Conservation (phyloP, 768 basidiomycete species). For the Chiua virens region DNA sequence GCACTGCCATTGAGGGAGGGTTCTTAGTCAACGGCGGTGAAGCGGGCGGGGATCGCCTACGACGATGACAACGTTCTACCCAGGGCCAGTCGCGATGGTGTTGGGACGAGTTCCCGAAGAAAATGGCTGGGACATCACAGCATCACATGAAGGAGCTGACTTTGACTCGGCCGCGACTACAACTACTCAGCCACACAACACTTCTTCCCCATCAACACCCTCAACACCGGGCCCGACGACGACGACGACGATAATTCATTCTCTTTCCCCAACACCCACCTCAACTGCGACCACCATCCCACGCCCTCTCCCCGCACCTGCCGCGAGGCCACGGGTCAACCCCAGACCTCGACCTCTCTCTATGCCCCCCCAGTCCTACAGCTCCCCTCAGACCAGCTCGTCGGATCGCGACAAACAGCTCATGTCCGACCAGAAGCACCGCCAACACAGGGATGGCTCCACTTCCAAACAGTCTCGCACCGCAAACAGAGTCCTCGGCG, state of each 20-base stretch:
- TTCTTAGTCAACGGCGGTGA: constrained; percentile 14
- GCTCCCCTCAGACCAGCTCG: constrained; percentile 30
- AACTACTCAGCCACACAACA: constrained; percentile 24
- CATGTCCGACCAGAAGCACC: constrained; percentile 29
- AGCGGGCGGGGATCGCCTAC: constrained; percentile 8
- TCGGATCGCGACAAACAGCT: constrained; percentile 33
- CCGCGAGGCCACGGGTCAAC: constrained; percentile 20
- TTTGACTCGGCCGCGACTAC: constrained; percentile 15
- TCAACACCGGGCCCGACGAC: constrained; percentile 6
- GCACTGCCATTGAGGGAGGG: constrained; percentile 23
- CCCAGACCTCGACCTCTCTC: constrained; percentile 63
- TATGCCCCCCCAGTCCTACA: constrained; percentile 67
- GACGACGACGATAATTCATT: constrained; percentile 8
- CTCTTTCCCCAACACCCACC: neutral
- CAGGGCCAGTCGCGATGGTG: constrained; percentile 45
- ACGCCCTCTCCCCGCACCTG: constrained; percentile 32
- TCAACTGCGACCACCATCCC: constrained; percentile 31
- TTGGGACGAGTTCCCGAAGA: constrained; percentile 55
- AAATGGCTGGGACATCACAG: constrained; percentile 41
- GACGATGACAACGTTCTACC: constrained; percentile 41
- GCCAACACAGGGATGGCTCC: constrained; percentile 32
- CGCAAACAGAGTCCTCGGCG: constrained; percentile 69
- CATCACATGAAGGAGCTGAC: constrained; percentile 30
- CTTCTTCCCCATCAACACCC: constrained; percentile 16
- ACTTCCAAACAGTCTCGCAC: constrained; percentile 36